Conservation (phyloP, 225 moss, liverwort and hornwort species). For the Pleurozium schreberi region DNA sequence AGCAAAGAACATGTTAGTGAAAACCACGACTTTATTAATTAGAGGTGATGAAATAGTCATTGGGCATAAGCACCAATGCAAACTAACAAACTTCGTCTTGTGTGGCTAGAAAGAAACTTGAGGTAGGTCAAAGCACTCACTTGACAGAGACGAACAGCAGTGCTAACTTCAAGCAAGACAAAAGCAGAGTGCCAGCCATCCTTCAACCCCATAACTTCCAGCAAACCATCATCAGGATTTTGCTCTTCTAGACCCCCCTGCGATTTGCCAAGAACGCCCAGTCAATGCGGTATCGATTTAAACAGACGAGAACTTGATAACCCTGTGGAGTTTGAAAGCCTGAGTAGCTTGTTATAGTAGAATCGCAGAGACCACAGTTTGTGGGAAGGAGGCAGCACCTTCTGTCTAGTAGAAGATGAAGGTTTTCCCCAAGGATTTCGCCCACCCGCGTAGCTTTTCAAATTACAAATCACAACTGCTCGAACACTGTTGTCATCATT, state of each 20-base stretch:
- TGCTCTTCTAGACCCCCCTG: conserved; percentile 59
- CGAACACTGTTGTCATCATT: conserved; percentile 46
- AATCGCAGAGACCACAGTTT: background rate
- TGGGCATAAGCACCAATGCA: conserved; percentile 3
- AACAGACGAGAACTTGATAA: background rate
- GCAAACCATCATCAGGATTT: conserved; percentile 60
- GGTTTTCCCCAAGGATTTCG: conserved; percentile 94
- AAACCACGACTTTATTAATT: conserved; percentile 1
- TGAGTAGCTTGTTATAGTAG: background rate
- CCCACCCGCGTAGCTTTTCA: conserved; percentile 86
- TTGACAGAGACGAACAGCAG: conserved; percentile 84
- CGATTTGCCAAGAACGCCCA: background rate
- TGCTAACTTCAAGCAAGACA: conserved; percentile 61
- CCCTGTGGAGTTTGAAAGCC: background rate
- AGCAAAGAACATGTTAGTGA: background rate
- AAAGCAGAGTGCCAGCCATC: conserved; percentile 95
- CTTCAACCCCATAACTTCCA: conserved; percentile 81
- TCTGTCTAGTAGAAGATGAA: conserved; percentile 24
- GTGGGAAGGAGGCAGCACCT: conserved; percentile 21
- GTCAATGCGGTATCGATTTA: background rate
- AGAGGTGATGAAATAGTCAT: background rate
- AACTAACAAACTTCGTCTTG: background rate
- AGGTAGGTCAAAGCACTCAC: conserved; percentile 17
- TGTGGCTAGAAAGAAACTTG: background rate
- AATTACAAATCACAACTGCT: conserved; percentile 71